phyloP scores from a whole-genome alignment of 352 stramenopile genomes.

The Phytophthora pinifolia region DNA sequence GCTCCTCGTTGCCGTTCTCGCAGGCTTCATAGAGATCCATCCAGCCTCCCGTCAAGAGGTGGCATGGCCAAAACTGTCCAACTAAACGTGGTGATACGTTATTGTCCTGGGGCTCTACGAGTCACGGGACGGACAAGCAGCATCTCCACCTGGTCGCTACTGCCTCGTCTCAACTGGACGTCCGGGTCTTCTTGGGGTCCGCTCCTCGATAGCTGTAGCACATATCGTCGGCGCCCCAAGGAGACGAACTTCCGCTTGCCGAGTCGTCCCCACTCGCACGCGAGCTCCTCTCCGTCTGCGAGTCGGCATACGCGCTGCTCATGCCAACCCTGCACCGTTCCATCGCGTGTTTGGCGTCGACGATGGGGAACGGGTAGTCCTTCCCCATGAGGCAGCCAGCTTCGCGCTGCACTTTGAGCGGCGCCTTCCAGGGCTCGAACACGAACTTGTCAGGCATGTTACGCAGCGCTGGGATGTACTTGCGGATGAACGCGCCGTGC shows the following conservation, averaged over 20 bases:
- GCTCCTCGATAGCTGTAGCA: slow-evolving; percentile 29
- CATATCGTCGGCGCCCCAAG: slow-evolving; percentile 31
- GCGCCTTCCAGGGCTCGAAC: slow-evolving; percentile 97
- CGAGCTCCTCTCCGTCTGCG: slow-evolving; percentile 19
- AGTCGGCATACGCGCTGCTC: slow-evolving; percentile 44
- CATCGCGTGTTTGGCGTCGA: slow-evolving; percentile 89
- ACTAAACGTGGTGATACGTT: slow-evolving; percentile 4
- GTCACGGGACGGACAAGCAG: neutral
- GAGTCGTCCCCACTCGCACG: slow-evolving; percentile 9
- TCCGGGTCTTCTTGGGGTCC: slow-evolving; percentile 4
- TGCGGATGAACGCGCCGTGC: slow-evolving; percentile 87
- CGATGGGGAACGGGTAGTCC: slow-evolving; percentile 95
- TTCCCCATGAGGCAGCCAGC: slow-evolving; percentile 89
- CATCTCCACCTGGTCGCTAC: too few relatives aligned
- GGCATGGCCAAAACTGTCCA: slow-evolving; percentile 19
- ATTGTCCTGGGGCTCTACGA: slow-evolving; percentile 1
- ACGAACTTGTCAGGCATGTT: slow-evolving; percentile 95
- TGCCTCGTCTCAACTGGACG: neutral
- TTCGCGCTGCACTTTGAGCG: slow-evolving; percentile 81
- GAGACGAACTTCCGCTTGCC: neutral
- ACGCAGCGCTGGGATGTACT: slow-evolving; percentile 90
- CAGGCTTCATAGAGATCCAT: slow-evolving; percentile 84
- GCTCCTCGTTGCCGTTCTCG: slow-evolving; percentile 85
- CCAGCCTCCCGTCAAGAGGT: slow-evolving; percentile 12
- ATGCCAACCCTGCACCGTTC: slow-evolving; percentile 93